Conservation (phyloP, 2,329 filamentous ascomycete genomes). For the Tolypocladium sp. region DNA sequence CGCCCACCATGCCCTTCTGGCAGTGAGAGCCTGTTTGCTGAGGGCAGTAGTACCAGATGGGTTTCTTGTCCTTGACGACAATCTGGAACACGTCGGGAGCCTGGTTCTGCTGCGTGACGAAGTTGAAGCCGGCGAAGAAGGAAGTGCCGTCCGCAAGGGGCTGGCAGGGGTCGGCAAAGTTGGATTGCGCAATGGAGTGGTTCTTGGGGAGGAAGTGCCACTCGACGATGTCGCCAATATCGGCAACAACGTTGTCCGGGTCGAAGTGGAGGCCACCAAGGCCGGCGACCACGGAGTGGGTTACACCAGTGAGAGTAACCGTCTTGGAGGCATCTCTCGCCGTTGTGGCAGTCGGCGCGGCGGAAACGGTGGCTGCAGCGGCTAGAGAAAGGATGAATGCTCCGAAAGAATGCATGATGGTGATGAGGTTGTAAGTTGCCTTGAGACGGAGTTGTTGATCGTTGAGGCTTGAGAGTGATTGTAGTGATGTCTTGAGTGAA, state of each 20-base stretch:
- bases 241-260: constrained; percentile 39
- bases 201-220: constrained; percentile 44
- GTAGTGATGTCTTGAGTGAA: background rate
- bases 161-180: constrained; percentile 31
- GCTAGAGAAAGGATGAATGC: background rate
- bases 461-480: background rate
- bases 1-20: constrained; percentile 36
- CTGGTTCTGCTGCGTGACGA: constrained; percentile 24
- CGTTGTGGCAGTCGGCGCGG: constrained; percentile 21
- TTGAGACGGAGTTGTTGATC: background rate
- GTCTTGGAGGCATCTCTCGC: constrained; percentile 19
- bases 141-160: constrained; percentile 26
- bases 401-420: background rate
- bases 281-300: constrained; percentile 37
- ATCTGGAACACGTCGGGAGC: constrained; percentile 34
- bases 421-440: background rate
- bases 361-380: constrained; percentile 17
- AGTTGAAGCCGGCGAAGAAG: constrained; percentile 38
- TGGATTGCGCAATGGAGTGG: constrained; percentile 38
- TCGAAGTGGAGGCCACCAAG: constrained; percentile 37
- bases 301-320: constrained; percentile 27
- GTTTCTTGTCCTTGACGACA: constrained; percentile 27
- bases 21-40: constrained; percentile 34
- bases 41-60: constrained; percentile 36
- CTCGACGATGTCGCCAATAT: constrained; percentile 40